These are phyloP conservation scores for Neotropicomus parvogracilis DNA, from an alignment of 1,284 basidiomycete species.

Conservation along the genomic window DNA sequence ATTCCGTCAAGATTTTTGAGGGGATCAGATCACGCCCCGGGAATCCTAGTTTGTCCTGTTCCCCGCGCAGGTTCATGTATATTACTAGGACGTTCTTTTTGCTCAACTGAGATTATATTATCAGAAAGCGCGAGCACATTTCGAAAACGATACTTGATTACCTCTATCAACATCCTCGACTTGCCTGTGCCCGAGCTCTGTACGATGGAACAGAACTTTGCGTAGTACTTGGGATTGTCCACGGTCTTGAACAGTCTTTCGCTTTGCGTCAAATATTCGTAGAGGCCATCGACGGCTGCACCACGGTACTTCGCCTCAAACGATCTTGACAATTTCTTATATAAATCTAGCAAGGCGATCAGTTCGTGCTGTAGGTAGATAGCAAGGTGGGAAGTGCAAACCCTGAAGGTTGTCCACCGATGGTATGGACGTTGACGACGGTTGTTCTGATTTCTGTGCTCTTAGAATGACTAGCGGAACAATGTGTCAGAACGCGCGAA, in stretches of 20 bases:
- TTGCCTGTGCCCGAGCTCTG: conserved; percentile 27
- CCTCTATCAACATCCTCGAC: conserved; percentile 21
- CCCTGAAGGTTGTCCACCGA: fast-evolving
- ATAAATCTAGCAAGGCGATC: not conserved
- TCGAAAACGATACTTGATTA: not conserved
- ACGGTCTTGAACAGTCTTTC: conserved; percentile 7
- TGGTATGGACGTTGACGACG: not conserved
- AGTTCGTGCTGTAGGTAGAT: not conserved
- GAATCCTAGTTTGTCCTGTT: conserved; percentile 2
- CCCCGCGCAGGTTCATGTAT: conserved; percentile 20
- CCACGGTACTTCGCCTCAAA: conserved; percentile 9
- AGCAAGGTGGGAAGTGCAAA: not conserved
- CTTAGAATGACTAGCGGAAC: conserved; percentile 1
- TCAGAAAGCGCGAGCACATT: not conserved
- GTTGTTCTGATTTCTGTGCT: not conserved
- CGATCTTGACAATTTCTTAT: not conserved
- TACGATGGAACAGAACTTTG: conserved; percentile 20
- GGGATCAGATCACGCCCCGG: conserved; percentile 12
- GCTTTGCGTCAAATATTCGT: conserved; percentile 16
- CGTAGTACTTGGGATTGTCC: conserved; percentile 5
- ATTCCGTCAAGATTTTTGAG: conserved; percentile 8
- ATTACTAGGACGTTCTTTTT: conserved; percentile 15
- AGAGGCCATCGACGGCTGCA: conserved; percentile 16
- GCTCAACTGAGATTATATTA: conserved; percentile 7
- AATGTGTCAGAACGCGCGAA: no score